Base-by-base conservation (phyloP, 371 early-diverging fungal species). In the Nematocida sp. region DNA sequence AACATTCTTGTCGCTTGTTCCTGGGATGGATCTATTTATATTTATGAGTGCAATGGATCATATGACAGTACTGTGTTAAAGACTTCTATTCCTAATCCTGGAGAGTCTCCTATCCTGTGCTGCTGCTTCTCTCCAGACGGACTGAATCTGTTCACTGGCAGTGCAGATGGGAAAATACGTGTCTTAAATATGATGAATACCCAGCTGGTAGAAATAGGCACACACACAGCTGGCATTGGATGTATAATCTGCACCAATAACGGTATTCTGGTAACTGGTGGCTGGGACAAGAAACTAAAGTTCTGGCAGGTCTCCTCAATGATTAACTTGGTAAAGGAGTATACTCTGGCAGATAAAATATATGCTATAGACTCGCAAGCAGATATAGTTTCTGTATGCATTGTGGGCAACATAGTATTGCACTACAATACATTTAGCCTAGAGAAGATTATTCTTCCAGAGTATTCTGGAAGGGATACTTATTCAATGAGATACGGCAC, bases 281-380 rank as follows among this genome's bases (percentile, higher is more conserved):
- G 90, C 63, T 96, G 96, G 94, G 96, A 95, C 82, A 93, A 93
- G 79, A 91, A 89, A n/a, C 70, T 83, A 31, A 81, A 88, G 87
- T 91, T 91, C 78, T 94, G 93, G 93, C 92, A 94, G 82, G 75
- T 89, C 63, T 85, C 91, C 57, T 83, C 86, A 46, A 88, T 87
- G 47, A 85, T 81, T 35, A 46, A 43, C 2, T 90, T 91, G 5
- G 57, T 53, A 52, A 85, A 88, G 9, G 86, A 88, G 23, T 85
- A 89, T 31, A 85, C 84, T 13, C 81, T 93, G 32, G 88, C 89
- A 9, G 91, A 92, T 67, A 90, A 94, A 60, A 84, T 87, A 49
- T 92, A 90, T 70, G 82, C 89, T 1, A 90, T 95, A 91, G 96
- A 94, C 80, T 82, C 87, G 34, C 77, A 82, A 21, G 84, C 83